Evolutionary conservation across 768 basidiomycete species (phyloP), one percentile per base, ranked within the genome.

Genomic region (Strobilomyces echinocephalus): DNA sequence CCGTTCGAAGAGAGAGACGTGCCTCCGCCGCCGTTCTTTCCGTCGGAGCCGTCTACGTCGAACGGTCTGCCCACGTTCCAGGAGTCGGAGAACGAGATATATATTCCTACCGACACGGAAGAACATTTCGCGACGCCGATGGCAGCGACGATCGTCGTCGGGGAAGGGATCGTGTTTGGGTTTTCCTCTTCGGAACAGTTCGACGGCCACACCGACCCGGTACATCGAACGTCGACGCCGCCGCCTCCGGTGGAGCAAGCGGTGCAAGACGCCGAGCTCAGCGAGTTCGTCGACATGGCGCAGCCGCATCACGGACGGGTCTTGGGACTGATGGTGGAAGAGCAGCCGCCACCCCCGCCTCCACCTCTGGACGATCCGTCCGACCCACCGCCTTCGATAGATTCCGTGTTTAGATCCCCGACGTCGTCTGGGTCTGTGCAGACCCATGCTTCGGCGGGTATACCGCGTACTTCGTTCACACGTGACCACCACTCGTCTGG

Each of bases 361-460:
- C 86, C 85, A 16, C 83, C 85, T 33, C 79, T 91, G 74, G 91
- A 93, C 62, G 91, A 93, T 68, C 91, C 91, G 20, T 85, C 84
- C 2, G 91, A 93, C 66, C 91, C 90, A 20, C 91, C 91, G 5
- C 91, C 91, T 12, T 88, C 87, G 7, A 93, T 93, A 60, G 88
- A 93, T 68, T 90, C 87, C 9, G 85, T 83, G 46, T 90, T 86
- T 62, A 77, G 77, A 60, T 71, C 73, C 8, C 72, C 53, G 55
- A 57, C 48, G 12, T 68, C 49, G 46, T 59, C 57, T 54, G 63
- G 49, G 26, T 18, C 54, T 35, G 56, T 53, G 28, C 62, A 61
- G 46, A 24, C 52, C 20, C 59, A 55, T 45, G 42, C 65, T 14
- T 43, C 69, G 12, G 58, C 65, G 33, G 68, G 74, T n/a, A 71